These are phyloP conservation scores for Lactuca saligna DNA, from an alignment of 129 eudicot genomes.

Conservation along the genomic window DNA sequence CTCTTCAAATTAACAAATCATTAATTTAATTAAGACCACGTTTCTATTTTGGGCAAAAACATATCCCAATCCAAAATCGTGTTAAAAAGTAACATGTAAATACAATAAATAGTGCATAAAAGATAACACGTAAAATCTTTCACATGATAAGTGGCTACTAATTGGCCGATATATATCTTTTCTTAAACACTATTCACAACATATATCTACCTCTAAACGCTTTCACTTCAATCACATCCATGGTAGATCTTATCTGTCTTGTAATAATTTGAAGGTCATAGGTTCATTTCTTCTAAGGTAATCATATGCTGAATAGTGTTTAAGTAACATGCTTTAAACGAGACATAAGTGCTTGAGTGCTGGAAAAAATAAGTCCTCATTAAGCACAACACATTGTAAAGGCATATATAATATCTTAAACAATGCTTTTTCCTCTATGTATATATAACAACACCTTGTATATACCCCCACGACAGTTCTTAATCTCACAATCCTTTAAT, in stretches of 20 bases:
- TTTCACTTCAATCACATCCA: not conserved
- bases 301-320: not conserved
- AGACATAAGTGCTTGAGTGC: constrained; percentile 26
- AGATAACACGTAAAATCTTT: not conserved
- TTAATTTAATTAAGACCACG: not conserved
- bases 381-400: constrained; percentile 14
- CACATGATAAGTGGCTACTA: not conserved
- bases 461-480: constrained; percentile 12
- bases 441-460: constrained; percentile 13
- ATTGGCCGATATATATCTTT: not conserved
- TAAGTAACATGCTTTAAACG: constrained; percentile 6
- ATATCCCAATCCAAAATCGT: not conserved
- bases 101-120: no score
- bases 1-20: constrained; percentile 1
- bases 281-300: not conserved
- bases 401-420: not conserved
- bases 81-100: not conserved
- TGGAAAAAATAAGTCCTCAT: constrained; percentile 3
- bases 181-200: not conserved
- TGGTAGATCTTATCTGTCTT: not conserved
- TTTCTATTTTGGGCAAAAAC: not conserved
- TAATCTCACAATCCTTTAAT: constrained; percentile 25
- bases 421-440: not conserved
- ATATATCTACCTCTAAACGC: not conserved
- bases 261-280: not conserved